Base-by-base conservation (phyloP, 2,329 filamentous ascomycete genomes). In the Alternaria viburni region DNA sequence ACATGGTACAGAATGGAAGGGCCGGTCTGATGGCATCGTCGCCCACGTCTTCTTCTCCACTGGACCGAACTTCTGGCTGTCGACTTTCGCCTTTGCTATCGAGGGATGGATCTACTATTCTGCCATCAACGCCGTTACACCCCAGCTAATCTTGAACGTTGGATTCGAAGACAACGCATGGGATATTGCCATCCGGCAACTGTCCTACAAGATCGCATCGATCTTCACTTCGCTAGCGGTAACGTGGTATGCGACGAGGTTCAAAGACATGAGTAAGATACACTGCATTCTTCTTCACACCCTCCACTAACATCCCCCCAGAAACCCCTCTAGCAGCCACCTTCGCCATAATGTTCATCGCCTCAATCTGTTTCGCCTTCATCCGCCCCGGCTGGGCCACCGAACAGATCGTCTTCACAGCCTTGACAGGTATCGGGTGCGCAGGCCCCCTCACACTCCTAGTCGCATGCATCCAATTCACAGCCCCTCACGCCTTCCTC, bases 71-170 rank as follows among this genome's bases (percentile, higher is more conserved):
- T 88, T 88, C 68, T 82, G 80, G 8, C 81, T 87, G 5, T 83
- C 85, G 2, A 82, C 84, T 10, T 86, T 87, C 69, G 86, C 86
- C 5, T 87, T 87, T 64, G 83, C 83, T 4, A 84, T 87, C 32
- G 86, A 88, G 74, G 86, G 86, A 13, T 88, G 86, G 86, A 86
- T 88, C 58, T 88, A 86, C 62, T 77, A 77, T 45, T 75, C 71
- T 0, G 76, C 76, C n/a, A 74, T 78, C 21, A 78, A 77, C 28
- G 69, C 74, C 7, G 67, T 78, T 2, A 76, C 71, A 0, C 76
- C 76, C 0, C 76, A 78, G 45, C 68, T 77, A 15, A 71, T 78
- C 12, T 67, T 78, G 3, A 76, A 76, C 25, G 58, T 78, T 0
- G 75, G 75, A 1, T 74, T 76, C n/a, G 74, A 77, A 36, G 61